Base-by-base conservation (phyloP, 129 eudicot genomes). In the Flaveria bidentis region DNA sequence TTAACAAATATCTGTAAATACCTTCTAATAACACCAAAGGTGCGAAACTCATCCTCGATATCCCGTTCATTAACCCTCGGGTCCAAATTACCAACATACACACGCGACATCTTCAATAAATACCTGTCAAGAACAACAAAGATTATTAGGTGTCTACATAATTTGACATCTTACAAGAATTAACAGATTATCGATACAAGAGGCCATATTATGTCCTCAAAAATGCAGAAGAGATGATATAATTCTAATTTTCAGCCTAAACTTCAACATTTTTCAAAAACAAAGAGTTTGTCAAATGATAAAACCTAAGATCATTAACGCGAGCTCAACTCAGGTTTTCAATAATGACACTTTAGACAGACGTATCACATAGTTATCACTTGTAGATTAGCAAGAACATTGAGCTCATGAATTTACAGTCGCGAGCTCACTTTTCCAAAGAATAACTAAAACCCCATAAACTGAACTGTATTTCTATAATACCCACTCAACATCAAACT, bases 41-140 rank as follows among this genome's bases (percentile, higher is more conserved):
- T 75, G 33, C 97, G 94, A 62, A 91, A 91, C 62, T 91, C 97
- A 36, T 91, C 97, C 83, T 91, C 97, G 6, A 91, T 90, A 36
- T 91, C 97, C 13, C 97, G 74, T 80, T 91, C 97, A 25, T 80
- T 73, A 61, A 91, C 97, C 61, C 94, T 82, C 1, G 94, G 92
- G 75, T 91, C 94, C 85, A 91, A 66, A 80, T 91, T 91, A 56
- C 97, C 97, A 58, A 91, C 87, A 69, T 91, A 91, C 28, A 91
- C 97, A 46, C 94, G 84, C 13, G 97, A 77, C 97, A 91, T 91
- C 86, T 84, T 86, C 60, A 33, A 71, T 25, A 68, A 60, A 52
- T 60, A 79, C 84, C 89, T 85, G 75, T 77, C 71, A 79, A 47
- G 8, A 60, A 36, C 45, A 47, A 18, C 25, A 76, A 30, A 50